phyloP scores from a whole-genome alignment of 2,329 filamentous ascomycete genomes.

The Chrysosporium keratinophilum region DNA sequence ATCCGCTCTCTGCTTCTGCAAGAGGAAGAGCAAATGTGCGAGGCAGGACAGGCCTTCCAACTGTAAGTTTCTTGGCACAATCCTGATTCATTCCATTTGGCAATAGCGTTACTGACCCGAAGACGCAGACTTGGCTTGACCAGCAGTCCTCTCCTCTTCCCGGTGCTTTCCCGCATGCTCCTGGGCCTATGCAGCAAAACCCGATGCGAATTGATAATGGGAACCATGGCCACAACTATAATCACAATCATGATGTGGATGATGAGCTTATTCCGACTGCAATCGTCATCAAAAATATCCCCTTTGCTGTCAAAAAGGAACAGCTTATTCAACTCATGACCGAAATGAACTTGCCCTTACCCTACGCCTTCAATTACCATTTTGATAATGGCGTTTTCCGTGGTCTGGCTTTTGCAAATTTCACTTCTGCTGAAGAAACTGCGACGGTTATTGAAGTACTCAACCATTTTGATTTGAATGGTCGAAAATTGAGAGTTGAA shows the following conservation, averaged over 20 bases:
- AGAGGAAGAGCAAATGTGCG: conserved; percentile 48
- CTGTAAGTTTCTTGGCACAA: conserved; percentile 48
- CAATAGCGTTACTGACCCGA: conserved; percentile 6
- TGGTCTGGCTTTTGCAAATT: conserved; percentile 94
- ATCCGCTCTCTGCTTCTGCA: conserved; percentile 35
- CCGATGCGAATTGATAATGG: conserved; percentile 35
- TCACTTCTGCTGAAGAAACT: conserved; percentile 90
- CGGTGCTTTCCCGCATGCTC: conserved; percentile 38
- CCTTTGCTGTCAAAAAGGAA: conserved; percentile 96
- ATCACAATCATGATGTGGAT: conserved; percentile 34
- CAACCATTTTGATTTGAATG: conserved; percentile 93
- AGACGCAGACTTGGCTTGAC: conserved; percentile 52
- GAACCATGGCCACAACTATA: conserved; percentile 21
- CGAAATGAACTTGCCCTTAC: conserved; percentile 81
- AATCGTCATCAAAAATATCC: conserved; percentile 99
- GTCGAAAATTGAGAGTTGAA: conserved; percentile 86
- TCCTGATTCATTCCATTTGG: not conserved
- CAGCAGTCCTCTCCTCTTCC: conserved; percentile 43
- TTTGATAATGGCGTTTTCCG: conserved; percentile 97
- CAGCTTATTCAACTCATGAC: conserved; percentile 89
- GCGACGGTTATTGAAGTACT: conserved; percentile 82
- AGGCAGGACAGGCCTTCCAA: conserved; percentile 54
- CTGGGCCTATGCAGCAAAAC: conserved; percentile 32
- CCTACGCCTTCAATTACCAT: conserved; percentile 98
- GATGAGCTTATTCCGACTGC: conserved; percentile 96